A percentile compares a stretch with the other conserved stretches of the same genome.
Evolutionary conservation across 2,329 filamentous ascomycete genomes (phyloP).

Genomic region (Xylaria multiplex): DNA sequence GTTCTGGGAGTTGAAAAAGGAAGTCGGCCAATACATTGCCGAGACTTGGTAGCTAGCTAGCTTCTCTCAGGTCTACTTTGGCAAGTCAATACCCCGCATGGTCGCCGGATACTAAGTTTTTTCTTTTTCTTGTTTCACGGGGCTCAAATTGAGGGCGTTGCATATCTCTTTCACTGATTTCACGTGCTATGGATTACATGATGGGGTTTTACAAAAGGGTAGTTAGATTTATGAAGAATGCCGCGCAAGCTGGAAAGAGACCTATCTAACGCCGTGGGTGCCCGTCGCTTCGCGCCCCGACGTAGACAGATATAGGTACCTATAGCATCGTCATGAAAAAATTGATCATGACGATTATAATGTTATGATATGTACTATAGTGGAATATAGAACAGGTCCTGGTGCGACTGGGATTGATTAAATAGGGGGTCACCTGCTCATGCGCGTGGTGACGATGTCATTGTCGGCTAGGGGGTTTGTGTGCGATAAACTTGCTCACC

Average conservation of each 20-base stretch:
- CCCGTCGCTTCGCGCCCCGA: background rate
- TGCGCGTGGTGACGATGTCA: background rate
- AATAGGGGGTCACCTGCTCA: background rate
- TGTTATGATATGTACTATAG: constrained; percentile 11
- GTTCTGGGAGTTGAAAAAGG: constrained; percentile 93
- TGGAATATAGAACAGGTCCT: constrained; percentile 5
- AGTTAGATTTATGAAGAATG: constrained; percentile 21
- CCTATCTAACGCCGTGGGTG: constrained; percentile 3
- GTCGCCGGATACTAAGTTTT: background rate
- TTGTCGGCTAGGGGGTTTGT: background rate
- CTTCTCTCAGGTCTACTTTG: background rate
- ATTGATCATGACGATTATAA: constrained; percentile 7
- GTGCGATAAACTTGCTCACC: background rate
- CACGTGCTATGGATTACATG: constrained; percentile 7
- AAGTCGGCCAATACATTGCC: constrained; percentile 93
- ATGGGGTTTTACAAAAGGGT: constrained; percentile 16
- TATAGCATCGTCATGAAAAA: background rate
- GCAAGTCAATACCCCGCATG: background rate
- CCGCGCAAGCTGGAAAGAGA: constrained; percentile 24
- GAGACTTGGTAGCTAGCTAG: constrained; percentile 68
- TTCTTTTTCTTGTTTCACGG: background rate
- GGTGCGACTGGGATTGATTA: background rate
- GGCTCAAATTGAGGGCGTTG: constrained; percentile 2
- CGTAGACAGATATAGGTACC: background rate
- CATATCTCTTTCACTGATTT: constrained; percentile 12